These are phyloP conservation scores for Zygosaccharomyces gambellarensis DNA, from an alignment of 805 yeast species.

Conservation along the genomic window DNA sequence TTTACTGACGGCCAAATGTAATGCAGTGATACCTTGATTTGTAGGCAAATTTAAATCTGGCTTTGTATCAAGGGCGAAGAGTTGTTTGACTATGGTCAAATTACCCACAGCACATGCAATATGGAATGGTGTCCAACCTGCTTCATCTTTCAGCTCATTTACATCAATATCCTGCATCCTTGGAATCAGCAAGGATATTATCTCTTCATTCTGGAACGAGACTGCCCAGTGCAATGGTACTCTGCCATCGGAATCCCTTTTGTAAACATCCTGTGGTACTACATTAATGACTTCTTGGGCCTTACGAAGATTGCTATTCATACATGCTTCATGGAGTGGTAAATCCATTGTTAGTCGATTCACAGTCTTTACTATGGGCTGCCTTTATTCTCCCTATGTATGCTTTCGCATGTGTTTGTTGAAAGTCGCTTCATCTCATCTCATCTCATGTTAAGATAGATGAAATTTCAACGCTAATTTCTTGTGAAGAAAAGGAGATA, in stretches of 20 bases:
- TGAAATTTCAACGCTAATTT: neutral
- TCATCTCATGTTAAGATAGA: neutral
- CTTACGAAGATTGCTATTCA: constrained; percentile 49
- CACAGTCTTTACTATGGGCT: neutral
- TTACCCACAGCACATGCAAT: constrained; percentile 76
- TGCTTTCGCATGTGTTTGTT: neutral
- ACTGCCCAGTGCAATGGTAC: constrained; percentile 89
- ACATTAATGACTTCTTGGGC: constrained; percentile 49
- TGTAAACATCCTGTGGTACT: constrained; percentile 44
- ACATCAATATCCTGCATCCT: constrained; percentile 45
- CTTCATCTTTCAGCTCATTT: constrained; percentile 62
- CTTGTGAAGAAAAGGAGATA: constrained; percentile 1
- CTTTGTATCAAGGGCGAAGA: constrained; percentile 46
- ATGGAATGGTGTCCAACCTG: constrained; percentile 89
- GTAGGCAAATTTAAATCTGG: constrained; percentile 63
- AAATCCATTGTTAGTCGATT: constrained; percentile 9
- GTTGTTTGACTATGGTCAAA: constrained; percentile 43
- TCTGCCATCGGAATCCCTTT: constrained; percentile 67
- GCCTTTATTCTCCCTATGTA: neutral
- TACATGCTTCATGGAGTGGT: constrained; percentile 58
- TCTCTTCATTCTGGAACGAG: constrained; percentile 51
- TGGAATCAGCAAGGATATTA: constrained; percentile 42
- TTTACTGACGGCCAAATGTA: constrained; percentile 76
- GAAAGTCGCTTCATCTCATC: neutral
- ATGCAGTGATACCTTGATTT: constrained; percentile 62